Base-by-base conservation (phyloP, 2,329 filamentous ascomycete species). In the Xylariaceae sp. region DNA sequence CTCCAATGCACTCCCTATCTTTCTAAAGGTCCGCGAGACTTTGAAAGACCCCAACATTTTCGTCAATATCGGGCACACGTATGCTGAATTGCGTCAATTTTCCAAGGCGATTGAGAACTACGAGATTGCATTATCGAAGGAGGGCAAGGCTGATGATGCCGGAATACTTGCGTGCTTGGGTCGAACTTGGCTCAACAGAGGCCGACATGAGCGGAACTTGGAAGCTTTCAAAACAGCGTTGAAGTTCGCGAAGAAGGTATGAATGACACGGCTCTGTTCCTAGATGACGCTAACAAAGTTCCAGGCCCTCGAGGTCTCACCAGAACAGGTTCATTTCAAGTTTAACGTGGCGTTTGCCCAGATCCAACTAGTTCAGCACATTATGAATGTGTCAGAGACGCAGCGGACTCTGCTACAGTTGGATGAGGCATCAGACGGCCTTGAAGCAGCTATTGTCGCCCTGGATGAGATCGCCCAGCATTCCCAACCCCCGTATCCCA, bases 281-380 rank as follows among this genome's bases (percentile, higher is more conserved):
- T 27, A 30, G 44, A 2, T 40, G 11, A 43, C 48, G 40, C 55
- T 70, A 56, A 68, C 60, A 33, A 41, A 31, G 31, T 19, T 51
- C 52, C 63, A 87, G 80, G 90, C 92, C 22, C 81, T 95, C 15
- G 81, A 83, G 48, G 80, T 87, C 47, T 84, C 88, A 1, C 88
- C 90, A 0, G 87, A 94, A 5, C 89, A 95, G 61, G 78, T 91
- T 30, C 90, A 96, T 69, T 89, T 94, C 68, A 90, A 94, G 67
- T 99, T 99, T 79, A 99, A 99, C 63, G 89, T 99, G 27, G 94
- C 94, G 1, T 99, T 96, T 64, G 89, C 97, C 27, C 94, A 97
- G 66, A 95, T 96, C 55, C 91, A 96, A 67, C 84, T 97, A 47
- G 92, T 92, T 17, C 86, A 87, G 41, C 82, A 87, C 30, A 83